These are phyloP conservation scores for Tremella mesenterica DNA, from an alignment of 768 basidiomycete genomes.

Conservation along the genomic window DNA sequence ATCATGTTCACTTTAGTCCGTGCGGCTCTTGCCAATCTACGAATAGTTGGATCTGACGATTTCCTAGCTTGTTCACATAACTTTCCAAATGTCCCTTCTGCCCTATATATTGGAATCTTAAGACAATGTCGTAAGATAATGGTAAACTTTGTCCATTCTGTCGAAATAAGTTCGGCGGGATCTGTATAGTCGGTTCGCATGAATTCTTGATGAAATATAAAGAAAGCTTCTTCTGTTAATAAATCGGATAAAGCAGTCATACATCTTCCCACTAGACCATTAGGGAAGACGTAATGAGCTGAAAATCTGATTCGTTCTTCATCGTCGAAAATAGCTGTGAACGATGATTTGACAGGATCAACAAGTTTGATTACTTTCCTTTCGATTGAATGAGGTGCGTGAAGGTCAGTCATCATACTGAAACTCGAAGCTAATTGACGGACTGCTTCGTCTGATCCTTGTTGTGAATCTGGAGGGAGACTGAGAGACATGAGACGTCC, in stretches of 20 bases:
- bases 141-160: conserved; percentile 11
- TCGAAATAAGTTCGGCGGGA: neutral
- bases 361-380: conserved; percentile 48
- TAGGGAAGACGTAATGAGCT: conserved; percentile 54
- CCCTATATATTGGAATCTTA: neutral
- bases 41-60: conserved; percentile 14
- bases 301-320: conserved; percentile 50
- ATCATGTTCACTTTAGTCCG: conserved; percentile 46
- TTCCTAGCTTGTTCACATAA: neutral
- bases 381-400: neutral
- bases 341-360: conserved; percentile 51
- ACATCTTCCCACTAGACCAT: conserved; percentile 54
- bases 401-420: conserved; percentile 19
- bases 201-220: conserved; percentile 53
- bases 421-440: conserved; percentile 20
- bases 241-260: conserved; percentile 58
- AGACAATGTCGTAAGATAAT: conserved; percentile 7
- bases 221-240: conserved; percentile 54
- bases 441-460: conserved; percentile 19
- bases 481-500: conserved; percentile 41
- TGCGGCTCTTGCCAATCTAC: conserved; percentile 16
- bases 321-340: conserved; percentile 53
- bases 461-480: conserved; percentile 2
- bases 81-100: conserved; percentile 1
- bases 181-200: too few relatives aligned